These are phyloP conservation scores for Jatropha podagrica DNA, from an alignment of 441 rosid species.

Conservation along the genomic window DNA sequence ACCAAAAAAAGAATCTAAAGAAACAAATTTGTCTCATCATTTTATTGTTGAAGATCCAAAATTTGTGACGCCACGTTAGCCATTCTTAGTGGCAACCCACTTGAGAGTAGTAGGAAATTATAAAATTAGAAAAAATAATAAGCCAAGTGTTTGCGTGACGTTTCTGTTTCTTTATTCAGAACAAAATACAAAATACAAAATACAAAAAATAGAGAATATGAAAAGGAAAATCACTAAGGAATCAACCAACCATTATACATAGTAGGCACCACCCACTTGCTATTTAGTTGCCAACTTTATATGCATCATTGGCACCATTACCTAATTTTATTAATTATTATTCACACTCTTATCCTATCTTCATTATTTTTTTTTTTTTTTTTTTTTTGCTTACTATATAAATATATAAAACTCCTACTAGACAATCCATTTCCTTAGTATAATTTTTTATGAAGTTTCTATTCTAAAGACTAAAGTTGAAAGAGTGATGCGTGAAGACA, in stretches of 20 bases:
- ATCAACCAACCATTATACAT: constrained; percentile 28
- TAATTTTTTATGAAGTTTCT: neutral
- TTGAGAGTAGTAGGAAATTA: constrained; percentile 39
- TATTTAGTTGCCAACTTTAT: constrained; percentile 25
- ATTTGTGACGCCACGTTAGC: constrained; percentile 30
- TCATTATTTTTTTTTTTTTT: neutral
- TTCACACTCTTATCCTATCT: constrained; percentile 31
- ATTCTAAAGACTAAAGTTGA: neutral
- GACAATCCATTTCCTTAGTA: constrained; percentile 36
- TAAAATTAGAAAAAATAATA: neutral
- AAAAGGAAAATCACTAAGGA: constrained; percentile 40
- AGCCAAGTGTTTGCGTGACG: constrained; percentile 47
- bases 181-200: neutral
- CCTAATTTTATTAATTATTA: constrained; percentile 13
- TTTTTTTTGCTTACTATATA: neutral
- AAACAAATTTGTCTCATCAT: neutral
- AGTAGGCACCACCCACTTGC: constrained; percentile 28
- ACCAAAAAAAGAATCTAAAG: neutral
- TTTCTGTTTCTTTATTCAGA: constrained; percentile 29
- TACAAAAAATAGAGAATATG: constrained; percentile 18
- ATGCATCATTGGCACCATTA: constrained; percentile 26
- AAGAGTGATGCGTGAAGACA: neutral
- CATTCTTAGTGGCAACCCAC: constrained; percentile 73
- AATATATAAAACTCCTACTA: constrained; percentile 25
- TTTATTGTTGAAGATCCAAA: constrained; percentile 10